phyloP scores from a whole-genome alignment of 352 stramenopile species.

The Elongisporangium undulatum region DNA sequence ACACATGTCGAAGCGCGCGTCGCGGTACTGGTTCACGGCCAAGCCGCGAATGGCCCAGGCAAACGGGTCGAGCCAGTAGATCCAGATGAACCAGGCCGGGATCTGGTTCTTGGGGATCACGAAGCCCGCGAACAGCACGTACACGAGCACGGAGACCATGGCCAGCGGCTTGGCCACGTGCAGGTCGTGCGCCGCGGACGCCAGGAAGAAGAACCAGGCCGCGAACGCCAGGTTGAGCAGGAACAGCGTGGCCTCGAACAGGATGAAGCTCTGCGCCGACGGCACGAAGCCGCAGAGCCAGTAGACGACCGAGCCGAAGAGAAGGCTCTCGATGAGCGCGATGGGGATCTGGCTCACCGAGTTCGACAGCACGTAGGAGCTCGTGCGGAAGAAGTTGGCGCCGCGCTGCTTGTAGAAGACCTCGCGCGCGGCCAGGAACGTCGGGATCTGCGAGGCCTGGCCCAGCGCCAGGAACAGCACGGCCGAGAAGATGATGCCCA shows the following conservation, averaged over 20 bases:
- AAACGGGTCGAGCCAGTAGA: slow-evolving; percentile 43
- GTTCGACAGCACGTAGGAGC: slow-evolving; percentile 29
- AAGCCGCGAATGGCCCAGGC: slow-evolving; percentile 23
- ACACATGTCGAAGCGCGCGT: slow-evolving; percentile 27
- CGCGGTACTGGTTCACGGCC: slow-evolving; percentile 34
- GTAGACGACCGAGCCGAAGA: slow-evolving; percentile 49
- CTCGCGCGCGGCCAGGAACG: slow-evolving; percentile 22
- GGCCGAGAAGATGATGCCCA: slow-evolving; percentile 73
- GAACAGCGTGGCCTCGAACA: slow-evolving; percentile 37
- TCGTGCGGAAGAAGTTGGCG: slow-evolving; percentile 34
- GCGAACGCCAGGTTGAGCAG: slow-evolving; percentile 33
- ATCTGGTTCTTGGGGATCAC: slow-evolving; percentile 43
- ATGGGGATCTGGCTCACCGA: slow-evolving; percentile 38
- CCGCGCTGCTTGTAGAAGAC: slow-evolving; percentile 39
- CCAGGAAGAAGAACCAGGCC: slow-evolving; percentile 42
- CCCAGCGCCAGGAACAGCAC: slow-evolving; percentile 67
- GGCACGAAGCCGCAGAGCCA: slow-evolving; percentile 47
- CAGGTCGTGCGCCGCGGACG: slow-evolving; percentile 21
- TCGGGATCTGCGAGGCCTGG: slow-evolving; percentile 23
- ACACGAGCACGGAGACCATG: slow-evolving; percentile 39
- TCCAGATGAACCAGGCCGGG: slow-evolving; percentile 35
- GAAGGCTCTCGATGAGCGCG: slow-evolving; percentile 26
- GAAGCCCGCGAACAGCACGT: slow-evolving; percentile 47
- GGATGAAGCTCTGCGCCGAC: slow-evolving; percentile 20
- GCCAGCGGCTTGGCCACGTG: slow-evolving; percentile 36